Conservation (phyloP, 345 rosid species). For the Melastoma malabathricum region DNA sequence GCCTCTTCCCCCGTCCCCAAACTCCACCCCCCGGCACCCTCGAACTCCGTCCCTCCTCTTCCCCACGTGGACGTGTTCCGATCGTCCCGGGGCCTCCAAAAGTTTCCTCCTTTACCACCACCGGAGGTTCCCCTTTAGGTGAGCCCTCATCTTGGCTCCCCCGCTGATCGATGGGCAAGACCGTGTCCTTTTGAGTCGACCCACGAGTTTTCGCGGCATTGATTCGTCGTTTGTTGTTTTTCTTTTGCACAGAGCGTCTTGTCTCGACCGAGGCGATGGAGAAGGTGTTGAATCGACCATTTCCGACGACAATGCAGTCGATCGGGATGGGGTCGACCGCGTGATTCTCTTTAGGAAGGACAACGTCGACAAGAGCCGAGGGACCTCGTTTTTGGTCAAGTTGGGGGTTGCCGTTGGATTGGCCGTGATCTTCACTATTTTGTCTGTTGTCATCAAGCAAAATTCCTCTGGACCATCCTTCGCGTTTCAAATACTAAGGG, state of each 20-base stretch:
- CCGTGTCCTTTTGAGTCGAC: no score
- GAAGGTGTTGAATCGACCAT: conserved; percentile 18
- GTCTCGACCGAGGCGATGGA: conserved; percentile 18
- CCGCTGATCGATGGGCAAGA: no score
- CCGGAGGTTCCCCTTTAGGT: no score
- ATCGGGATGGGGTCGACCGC: conserved; percentile 9
- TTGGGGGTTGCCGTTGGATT: conserved; percentile 41
- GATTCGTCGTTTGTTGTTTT: neutral
- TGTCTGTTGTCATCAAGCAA: conserved; percentile 24
- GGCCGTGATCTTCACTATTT: conserved; percentile 35
- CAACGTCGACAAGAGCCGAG: conserved; percentile 7
- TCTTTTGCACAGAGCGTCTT: conserved; percentile 24
- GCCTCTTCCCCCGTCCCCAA: no score
- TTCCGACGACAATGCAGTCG: conserved; percentile 16
- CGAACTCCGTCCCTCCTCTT: no score
- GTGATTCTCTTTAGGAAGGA: conserved; percentile 14
- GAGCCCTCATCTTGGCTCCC: no score
- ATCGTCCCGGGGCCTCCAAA: no score
- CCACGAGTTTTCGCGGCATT: no score
- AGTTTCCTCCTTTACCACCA: no score
- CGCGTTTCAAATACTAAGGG: conserved; percentile 37
- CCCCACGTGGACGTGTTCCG: no score
- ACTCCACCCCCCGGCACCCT: no score
- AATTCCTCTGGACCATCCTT: conserved; percentile 30
- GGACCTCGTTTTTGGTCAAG: conserved; percentile 38